Conservation (phyloP, 441 rosid species). For the Melastoma candidum region DNA sequence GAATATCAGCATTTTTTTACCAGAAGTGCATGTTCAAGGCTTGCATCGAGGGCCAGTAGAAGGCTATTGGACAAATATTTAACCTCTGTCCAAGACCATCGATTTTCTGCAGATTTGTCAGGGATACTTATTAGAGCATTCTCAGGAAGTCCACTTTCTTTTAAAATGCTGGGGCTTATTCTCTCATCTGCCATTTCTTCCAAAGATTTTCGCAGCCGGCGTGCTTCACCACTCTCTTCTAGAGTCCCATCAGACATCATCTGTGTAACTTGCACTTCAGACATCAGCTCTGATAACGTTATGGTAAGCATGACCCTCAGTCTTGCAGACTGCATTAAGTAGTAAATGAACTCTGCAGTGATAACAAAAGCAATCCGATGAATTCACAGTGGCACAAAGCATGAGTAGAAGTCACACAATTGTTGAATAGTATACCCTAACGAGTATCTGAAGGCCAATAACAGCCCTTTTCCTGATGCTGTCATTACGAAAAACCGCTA, state of each 20-base stretch:
- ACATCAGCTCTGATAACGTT: slow-evolving; percentile 94
- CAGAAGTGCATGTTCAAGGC: slow-evolving; percentile 94
- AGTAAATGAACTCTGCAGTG: slow-evolving; percentile 77
- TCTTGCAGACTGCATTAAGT: slow-evolving; percentile 92
- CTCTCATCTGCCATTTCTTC: slow-evolving; percentile 92
- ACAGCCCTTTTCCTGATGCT: slow-evolving; percentile 95
- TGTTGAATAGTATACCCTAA: slow-evolving; percentile 52
- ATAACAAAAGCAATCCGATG: slow-evolving; percentile 2
- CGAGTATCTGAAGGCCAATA: slow-evolving; percentile 84
- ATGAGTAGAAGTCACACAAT: slow-evolving; percentile 13
- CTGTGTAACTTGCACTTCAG: slow-evolving; percentile 97
- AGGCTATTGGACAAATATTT: slow-evolving; percentile 75
- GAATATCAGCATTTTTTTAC: slow-evolving; percentile 33
- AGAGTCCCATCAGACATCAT: slow-evolving; percentile 89
- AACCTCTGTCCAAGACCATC: slow-evolving; percentile 90
- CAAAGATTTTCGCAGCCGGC: slow-evolving; percentile 80
- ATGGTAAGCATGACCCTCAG: slow-evolving; percentile 94
- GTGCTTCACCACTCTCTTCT: slow-evolving; percentile 98
- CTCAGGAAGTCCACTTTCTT: slow-evolving; percentile 82
- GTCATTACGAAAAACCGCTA: slow-evolving; percentile 90
- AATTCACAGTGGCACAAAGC: not conserved
- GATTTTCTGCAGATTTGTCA: slow-evolving; percentile 50
- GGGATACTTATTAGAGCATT: slow-evolving; percentile 46
- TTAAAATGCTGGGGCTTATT: slow-evolving; percentile 51
- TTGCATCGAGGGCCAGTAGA: slow-evolving; percentile 93